Conservation (phyloP, 768 basidiomycete genomes). For the Asterophora lycoperdoides region DNA sequence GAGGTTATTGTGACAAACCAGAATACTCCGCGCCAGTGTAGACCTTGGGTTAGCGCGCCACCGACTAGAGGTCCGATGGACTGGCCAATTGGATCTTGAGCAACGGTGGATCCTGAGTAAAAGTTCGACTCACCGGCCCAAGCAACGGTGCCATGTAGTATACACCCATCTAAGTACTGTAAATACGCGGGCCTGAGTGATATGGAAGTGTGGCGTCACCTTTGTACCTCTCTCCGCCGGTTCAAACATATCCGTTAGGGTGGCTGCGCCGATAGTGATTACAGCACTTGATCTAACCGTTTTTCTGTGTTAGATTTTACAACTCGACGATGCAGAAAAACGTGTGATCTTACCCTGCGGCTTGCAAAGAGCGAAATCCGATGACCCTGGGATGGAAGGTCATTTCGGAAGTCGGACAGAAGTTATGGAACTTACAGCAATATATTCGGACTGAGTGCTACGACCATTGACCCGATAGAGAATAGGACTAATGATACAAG, state of each 20-base stretch:
- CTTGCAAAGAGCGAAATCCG: slow-evolving; percentile 67
- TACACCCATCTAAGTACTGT: slow-evolving; percentile 58
- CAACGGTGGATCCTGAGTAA: background rate
- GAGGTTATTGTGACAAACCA: slow-evolving; percentile 74
- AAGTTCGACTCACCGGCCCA: slow-evolving; percentile 44
- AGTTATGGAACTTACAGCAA: slow-evolving; percentile 30
- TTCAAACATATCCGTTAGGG: slow-evolving; percentile 76
- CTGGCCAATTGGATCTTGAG: slow-evolving; percentile 18
- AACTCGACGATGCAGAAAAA: background rate
- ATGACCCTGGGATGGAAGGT: slow-evolving; percentile 41
- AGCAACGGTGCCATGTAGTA: slow-evolving; percentile 79
- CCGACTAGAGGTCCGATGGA: slow-evolving; percentile 70
- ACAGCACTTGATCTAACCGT: slow-evolving; percentile 20
- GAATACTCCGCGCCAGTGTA: slow-evolving; percentile 78
- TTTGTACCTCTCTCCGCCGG: slow-evolving; percentile 68
- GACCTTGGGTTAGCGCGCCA: slow-evolving; percentile 58
- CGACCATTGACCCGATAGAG: slow-evolving; percentile 50
- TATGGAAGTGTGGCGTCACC: slow-evolving; percentile 18
- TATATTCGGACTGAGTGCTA: slow-evolving; percentile 53
- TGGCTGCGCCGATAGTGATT: slow-evolving; percentile 64
- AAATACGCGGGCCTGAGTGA: background rate
- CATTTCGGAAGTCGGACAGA: background rate
- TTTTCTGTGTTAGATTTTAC: background rate
- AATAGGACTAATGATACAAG: slow-evolving; percentile 49
- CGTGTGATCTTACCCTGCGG: slow-evolving; percentile 44